Percentiles rank a stretch among this genome's conserved stretches.
Conservation (phyloP, 768 basidiomycete genomes). For the Tylopilus subfusipes region DNA sequence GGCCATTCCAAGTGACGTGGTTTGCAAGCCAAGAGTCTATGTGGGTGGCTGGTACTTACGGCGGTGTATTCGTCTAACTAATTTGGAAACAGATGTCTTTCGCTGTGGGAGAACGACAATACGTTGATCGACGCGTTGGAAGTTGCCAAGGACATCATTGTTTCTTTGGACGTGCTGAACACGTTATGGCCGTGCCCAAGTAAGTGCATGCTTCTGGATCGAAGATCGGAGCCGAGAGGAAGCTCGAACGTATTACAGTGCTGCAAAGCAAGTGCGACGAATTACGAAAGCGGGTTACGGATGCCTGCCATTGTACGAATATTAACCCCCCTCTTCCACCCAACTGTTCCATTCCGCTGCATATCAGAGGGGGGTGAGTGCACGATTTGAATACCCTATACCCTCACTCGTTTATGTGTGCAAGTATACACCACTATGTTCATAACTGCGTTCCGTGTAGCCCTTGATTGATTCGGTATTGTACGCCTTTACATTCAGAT, state of each 20-base stretch:
- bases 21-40: slow-evolving; percentile 63
- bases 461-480: slow-evolving; percentile 23
- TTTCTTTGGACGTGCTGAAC: slow-evolving; percentile 64
- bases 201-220: slow-evolving; percentile 26
- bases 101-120: slow-evolving; percentile 63
- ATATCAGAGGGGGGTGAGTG: slow-evolving; percentile 26
- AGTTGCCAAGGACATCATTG: slow-evolving; percentile 61
- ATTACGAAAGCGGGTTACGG: slow-evolving; percentile 45
- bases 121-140: slow-evolving; percentile 56
- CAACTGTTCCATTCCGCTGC: slow-evolving; percentile 37
- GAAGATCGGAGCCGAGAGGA: slow-evolving; percentile 9
- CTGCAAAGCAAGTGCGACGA: slow-evolving; percentile 48
- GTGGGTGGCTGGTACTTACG: slow-evolving; percentile 34
- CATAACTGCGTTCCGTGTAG: slow-evolving; percentile 27
- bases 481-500: slow-evolving; percentile 18
- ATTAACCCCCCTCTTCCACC: slow-evolving; percentile 41
- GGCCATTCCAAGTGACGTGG: slow-evolving; percentile 72
- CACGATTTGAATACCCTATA: slow-evolving; percentile 17
- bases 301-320: slow-evolving; percentile 44
- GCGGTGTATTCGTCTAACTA: neutral
- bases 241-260: slow-evolving; percentile 30
- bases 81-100: slow-evolving; percentile 47
- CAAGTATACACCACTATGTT: slow-evolving; percentile 32
- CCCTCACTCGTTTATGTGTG: slow-evolving; percentile 25
- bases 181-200: slow-evolving; percentile 63